These are phyloP conservation scores for Rhynchospora tenuis DNA, from an alignment of 176 grass and related monocot genomes.

Conservation along the genomic window DNA sequence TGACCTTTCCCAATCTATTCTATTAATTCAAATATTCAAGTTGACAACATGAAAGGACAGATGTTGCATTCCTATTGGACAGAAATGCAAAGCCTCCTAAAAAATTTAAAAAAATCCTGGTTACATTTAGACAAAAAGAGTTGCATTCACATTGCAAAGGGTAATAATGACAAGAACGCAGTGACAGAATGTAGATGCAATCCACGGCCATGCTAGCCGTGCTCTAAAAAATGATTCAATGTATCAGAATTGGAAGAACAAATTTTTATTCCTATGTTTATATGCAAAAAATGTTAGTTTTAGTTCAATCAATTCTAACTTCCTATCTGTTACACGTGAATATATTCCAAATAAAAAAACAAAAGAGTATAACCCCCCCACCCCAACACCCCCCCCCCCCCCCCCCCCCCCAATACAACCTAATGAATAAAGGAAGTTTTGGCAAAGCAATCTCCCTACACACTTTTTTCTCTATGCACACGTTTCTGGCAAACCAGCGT, in stretches of 20 bases:
- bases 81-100: too few species aligned
- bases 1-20: too few species aligned
- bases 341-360: not conserved
- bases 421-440: not conserved
- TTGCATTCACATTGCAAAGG: too few species aligned
- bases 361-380: not conserved
- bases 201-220: too few species aligned
- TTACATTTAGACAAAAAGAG: too few species aligned
- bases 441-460: not conserved
- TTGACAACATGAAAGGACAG: too few species aligned
- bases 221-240: not conserved
- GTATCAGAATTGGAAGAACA: not conserved
- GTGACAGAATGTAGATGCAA: too few species aligned
- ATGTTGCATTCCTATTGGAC: too few species aligned
- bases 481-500: conserved; percentile 50
- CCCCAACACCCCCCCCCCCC: not conserved
- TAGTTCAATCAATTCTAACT: not conserved
- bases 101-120: too few species aligned
- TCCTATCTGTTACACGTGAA: conserved; percentile 4
- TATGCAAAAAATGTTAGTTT: not conserved
- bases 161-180: too few species aligned
- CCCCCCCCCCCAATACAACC: not conserved
- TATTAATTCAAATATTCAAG: too few species aligned
- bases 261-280: not conserved
- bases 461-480: conserved; percentile 30